phyloP scores from a whole-genome alignment of 305 asterid species.

The Rubia tinctorum region DNA sequence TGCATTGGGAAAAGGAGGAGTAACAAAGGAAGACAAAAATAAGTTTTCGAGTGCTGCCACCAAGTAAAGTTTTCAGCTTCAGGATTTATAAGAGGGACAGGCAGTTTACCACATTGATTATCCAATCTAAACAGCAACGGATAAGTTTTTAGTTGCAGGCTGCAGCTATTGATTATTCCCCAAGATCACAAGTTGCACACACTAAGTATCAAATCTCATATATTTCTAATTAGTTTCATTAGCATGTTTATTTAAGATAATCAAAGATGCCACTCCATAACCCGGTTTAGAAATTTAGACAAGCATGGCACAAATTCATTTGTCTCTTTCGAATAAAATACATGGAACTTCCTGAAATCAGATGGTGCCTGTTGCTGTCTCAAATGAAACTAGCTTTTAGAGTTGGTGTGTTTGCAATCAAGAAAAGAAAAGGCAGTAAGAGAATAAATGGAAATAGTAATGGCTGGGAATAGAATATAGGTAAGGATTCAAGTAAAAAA shows the following conservation, averaged over 20 bases:
- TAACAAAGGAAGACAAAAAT: neutral
- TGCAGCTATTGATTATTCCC: neutral
- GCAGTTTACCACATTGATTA: neutral
- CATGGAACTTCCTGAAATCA: neutral
- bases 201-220: neutral
- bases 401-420: neutral
- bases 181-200: neutral
- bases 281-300: neutral
- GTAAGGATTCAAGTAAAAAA: neutral
- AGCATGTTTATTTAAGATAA: neutral
- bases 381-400: neutral
- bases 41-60: neutral
- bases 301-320: neutral
- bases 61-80: neutral
- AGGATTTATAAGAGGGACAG: neutral
- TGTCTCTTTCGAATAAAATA: neutral
- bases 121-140: neutral
- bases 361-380: neutral
- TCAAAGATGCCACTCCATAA: neutral
- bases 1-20: slow-evolving; percentile 37
- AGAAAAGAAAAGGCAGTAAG: neutral
- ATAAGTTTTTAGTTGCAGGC: neutral
- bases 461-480: neutral
- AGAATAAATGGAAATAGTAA: neutral
- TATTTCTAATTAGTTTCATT: neutral